Conservation (phyloP, 78 protist species). For the Planoprotostelium fungivorum region DNA sequence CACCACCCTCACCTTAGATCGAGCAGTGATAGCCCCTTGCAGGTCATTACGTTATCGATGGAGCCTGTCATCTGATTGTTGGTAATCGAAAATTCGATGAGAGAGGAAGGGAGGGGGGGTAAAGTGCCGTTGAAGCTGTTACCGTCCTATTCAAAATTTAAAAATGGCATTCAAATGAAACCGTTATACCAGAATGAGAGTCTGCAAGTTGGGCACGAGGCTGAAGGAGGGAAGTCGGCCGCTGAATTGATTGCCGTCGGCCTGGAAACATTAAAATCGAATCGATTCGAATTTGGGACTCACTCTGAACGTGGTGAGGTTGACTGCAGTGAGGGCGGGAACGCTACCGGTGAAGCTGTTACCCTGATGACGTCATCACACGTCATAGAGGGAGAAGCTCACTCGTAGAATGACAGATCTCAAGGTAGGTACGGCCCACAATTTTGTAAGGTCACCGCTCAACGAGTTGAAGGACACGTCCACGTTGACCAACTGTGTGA, state of each 20-base stretch:
- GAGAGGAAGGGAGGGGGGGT: background rate
- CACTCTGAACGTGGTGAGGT: background rate
- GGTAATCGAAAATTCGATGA: background rate
- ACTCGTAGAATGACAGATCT: background rate
- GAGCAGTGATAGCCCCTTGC: no score
- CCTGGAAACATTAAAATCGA: background rate
- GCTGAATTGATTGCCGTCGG: background rate
- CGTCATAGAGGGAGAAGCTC: no score
- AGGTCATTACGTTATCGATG: no score
- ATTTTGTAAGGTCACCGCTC: background rate
- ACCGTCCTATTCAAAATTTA: background rate
- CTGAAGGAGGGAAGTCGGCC: background rate
- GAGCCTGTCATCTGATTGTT: no score
- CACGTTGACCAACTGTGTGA: background rate
- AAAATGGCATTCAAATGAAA: background rate
- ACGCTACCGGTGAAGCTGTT: background rate
- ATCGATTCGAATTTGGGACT: background rate
- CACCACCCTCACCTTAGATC: no score
- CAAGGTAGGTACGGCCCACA: background rate
- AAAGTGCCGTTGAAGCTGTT: background rate
- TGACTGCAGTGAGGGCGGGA: background rate
- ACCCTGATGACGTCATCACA: background rate
- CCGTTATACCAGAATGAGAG: background rate
- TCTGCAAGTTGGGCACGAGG: background rate
- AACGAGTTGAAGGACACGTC: background rate